phyloP scores from a whole-genome alignment of 2,329 filamentous ascomycete species.

The Rhexocercosporidium sp. region DNA sequence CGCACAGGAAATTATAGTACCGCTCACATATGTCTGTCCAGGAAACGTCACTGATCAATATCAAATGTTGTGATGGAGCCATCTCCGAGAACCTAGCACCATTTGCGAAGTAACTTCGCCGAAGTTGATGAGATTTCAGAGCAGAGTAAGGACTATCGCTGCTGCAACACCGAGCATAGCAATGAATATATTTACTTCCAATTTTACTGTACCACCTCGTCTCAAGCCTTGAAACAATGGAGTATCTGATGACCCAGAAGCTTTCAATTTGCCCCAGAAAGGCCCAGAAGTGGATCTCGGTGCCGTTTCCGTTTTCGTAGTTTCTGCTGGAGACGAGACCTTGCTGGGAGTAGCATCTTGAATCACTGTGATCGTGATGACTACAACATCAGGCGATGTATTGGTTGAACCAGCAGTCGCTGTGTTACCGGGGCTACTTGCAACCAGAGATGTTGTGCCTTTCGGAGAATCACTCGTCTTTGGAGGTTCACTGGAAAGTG shows the following conservation, averaged over 20 bases:
- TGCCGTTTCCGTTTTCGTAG: not conserved
- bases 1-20: too few species aligned
- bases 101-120: too few species aligned
- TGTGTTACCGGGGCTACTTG: not conserved
- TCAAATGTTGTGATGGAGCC: not conserved
- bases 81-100: too few species aligned
- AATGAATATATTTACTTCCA: not conserved
- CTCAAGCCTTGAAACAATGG: not conserved
- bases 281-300: not conserved
- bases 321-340: not conserved
- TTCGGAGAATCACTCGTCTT: not conserved
- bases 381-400: not conserved
- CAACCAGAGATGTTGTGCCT: not conserved
- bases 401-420: not conserved
- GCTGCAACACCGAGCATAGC: not conserved
- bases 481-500: not conserved
- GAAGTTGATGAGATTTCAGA: not conserved
- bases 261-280: not conserved
- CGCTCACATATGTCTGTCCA: too few species aligned
- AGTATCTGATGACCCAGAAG: not conserved
- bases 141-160: not conserved
- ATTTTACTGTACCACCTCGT: not conserved
- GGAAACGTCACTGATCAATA: not conserved
- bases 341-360: not conserved
- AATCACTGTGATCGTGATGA: constrained; percentile 1